Evolutionary conservation across 2,329 filamentous ascomycete species (phyloP), one percentile per base, ranked within the genome.

Genomic region (Calonectria honghensis): DNA sequence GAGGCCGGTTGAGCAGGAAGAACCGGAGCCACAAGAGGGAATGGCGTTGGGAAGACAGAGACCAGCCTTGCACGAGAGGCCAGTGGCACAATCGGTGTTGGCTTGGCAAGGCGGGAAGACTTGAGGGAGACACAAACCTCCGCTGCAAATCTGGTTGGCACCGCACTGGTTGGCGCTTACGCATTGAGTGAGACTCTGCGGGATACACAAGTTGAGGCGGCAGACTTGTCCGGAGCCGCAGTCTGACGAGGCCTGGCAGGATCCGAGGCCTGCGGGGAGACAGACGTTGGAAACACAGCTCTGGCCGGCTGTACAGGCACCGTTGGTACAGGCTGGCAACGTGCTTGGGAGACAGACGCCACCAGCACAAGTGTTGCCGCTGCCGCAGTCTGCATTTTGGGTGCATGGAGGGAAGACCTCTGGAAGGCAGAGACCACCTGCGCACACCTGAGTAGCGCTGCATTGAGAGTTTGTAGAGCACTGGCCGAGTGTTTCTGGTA

Each of bases 171-270:
- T 66, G 41, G 67, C 14, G 37, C 52, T 68, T 14, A 39, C 39
- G 29, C 73, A 74, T 18, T 51, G 45, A 11, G 37, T 66, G 6
- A 74, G 29, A 1, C 41, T 63, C 10, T 65, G 37, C 0, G 73
- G 70, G 4, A 73, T 48, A 20, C 73, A 75, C 18, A 69, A 7
- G 45, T 59, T 51, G n/a, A 73, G 67, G 20, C 64, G 67, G 9
- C 73, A 75, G 7, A 73, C 70, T 41, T 70, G 66, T 31, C 71
- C 63, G 48, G 66, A 51, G 37, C 54, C 63, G n/a, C 73, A 73
- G 31, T 75, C 71, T 6, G 73, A 41, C 29, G 59, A 48, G 10
- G 67, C 16, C 41, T 69, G 27, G 37, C 73, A 75, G 1, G 32
- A n/a, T 2, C 45, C 35, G 1, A 74, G 73, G 18, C 35, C 39